Percentiles rank a stretch among this genome's conserved stretches.
These are phyloP conservation scores for Gracilaria domingensis DNA, from an alignment of 23 red algal species.

Conservation along the genomic window DNA sequence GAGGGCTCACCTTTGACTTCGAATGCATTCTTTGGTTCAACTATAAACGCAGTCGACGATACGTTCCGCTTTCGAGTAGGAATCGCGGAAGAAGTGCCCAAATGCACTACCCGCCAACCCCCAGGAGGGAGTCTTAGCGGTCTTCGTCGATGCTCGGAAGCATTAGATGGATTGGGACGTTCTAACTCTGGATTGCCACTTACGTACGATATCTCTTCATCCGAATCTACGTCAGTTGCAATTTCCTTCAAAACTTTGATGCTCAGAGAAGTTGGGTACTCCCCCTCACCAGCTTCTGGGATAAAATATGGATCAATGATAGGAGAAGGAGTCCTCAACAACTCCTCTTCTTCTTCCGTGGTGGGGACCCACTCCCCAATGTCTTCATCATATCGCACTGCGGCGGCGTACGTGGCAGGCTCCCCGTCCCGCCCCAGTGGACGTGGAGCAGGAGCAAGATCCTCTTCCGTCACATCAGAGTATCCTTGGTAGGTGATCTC, in stretches of 20 bases:
- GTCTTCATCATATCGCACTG: slow-evolving; percentile 49
- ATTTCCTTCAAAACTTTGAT: neutral
- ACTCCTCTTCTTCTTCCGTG: slow-evolving; percentile 57
- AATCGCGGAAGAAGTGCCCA: slow-evolving; percentile 89
- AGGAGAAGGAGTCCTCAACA: slow-evolving; percentile 15
- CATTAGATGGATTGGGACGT: neutral
- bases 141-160: slow-evolving; percentile 52
- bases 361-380: slow-evolving; percentile 59
- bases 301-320: slow-evolving; percentile 63
- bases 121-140: slow-evolving; percentile 47
- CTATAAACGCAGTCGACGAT: slow-evolving; percentile 78
- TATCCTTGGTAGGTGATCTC: slow-evolving; percentile 13
- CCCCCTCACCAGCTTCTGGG: slow-evolving; percentile 23
- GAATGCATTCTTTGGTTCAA: slow-evolving; percentile 9
- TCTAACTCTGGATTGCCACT: slow-evolving; percentile 8
- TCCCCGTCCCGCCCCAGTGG: slow-evolving; percentile 59
- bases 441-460: slow-evolving; percentile 11
- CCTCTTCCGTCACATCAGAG: neutral
- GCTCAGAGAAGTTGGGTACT: slow-evolving; percentile 35
- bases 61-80: slow-evolving; percentile 87
- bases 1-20: slow-evolving; percentile 20
- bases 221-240: neutral
- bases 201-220: neutral
- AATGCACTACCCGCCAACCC: slow-evolving; percentile 77
- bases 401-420: slow-evolving; percentile 44